Conservation (phyloP, 805 yeast species). For the Saccharomyces jurei region DNA sequence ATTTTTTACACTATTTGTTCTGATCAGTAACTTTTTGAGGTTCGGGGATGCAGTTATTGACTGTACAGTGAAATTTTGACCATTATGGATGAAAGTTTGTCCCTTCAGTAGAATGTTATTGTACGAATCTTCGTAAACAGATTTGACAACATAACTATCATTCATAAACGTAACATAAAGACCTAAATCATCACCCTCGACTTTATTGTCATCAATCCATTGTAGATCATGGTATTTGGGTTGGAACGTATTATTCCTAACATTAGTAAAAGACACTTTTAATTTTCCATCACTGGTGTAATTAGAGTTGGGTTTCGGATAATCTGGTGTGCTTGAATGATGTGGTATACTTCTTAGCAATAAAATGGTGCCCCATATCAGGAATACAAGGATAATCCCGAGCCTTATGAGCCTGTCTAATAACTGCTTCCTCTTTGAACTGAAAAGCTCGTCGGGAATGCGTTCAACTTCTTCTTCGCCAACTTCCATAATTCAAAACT, state of each 20-base stretch:
- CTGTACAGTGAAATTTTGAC: conserved; percentile 39
- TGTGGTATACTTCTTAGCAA: conserved; percentile 8
- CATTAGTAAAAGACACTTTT: conserved; percentile 35
- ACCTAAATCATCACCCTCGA: conserved; percentile 51
- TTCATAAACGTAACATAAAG: conserved; percentile 48
- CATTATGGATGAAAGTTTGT: conserved; percentile 36
- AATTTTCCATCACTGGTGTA: conserved; percentile 16
- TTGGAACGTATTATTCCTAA: conserved; percentile 48
- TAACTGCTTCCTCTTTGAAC: conserved; percentile 2
- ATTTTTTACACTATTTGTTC: conserved; percentile 52
- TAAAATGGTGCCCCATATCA: conserved; percentile 22
- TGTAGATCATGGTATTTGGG: conserved; percentile 51
- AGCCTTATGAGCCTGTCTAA: conserved; percentile 8
- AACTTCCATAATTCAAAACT: not conserved
- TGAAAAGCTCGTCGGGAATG: conserved; percentile 11
- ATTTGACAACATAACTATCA: conserved; percentile 48
- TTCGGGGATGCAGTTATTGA: conserved; percentile 59
- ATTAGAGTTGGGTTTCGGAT: conserved; percentile 7
- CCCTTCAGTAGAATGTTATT: conserved; percentile 44
- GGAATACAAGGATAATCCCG: conserved; percentile 10
- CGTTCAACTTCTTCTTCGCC: conserved; percentile 10
- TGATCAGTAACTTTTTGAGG: conserved; percentile 47
- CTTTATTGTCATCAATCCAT: conserved; percentile 55
- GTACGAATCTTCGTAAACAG: conserved; percentile 32
- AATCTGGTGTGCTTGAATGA: not conserved